Evolutionary conservation across 495 filamentous ascomycete genomes (phyloP), one percentile per base, ranked within the genome.

Genomic region (Beverwykella pulmonaria): DNA sequence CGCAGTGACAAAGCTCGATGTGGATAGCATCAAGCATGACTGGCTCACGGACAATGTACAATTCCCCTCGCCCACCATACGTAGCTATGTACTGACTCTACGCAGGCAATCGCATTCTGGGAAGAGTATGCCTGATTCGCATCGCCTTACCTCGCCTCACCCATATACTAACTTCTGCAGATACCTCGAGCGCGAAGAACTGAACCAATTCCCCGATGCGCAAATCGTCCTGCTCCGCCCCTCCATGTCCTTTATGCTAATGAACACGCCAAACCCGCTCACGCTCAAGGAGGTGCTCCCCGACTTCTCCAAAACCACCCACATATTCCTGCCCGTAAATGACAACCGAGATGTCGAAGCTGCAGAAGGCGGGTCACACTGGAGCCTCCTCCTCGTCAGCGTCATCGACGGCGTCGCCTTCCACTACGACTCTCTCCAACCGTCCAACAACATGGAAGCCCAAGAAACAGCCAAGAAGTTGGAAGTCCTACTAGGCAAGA

Each of bases 1-100:
- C 27, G 26, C 41, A 91, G 89, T 93, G 71, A 92, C 88, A 56
- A 82, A 85, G 74, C 91, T 93, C 73, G 94, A 98, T 76, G 84
- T 97, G 65, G 88, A 90, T 75, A 87, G 87, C 29, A 82, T 98
- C 50, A 93, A 90, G 79, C 81, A 90, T 75, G 95, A 97, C 80
- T 98, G 94, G 94, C 81, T 98, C 53, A 98, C 93, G n/a, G 94
- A 98, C 76, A 97, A 96, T 80, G 92, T 96, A 84, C 61, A 88
- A 17, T 23, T 49, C 32, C 27, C 27, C 15, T 15, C 29, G n/a
- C 19, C 30, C 29, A 56, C 7, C 10, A 23, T 50, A 44, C 22
- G n/a, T 47, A 26, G 44, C 39, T 44, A n/a, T 10, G 15, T 77
- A 49, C 72, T 52, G 50, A n/a, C 12, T 53, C 29, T 48, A 7